Conservation (phyloP, 2,329 filamentous ascomycete species). For the Gliomastix tumulicola region DNA sequence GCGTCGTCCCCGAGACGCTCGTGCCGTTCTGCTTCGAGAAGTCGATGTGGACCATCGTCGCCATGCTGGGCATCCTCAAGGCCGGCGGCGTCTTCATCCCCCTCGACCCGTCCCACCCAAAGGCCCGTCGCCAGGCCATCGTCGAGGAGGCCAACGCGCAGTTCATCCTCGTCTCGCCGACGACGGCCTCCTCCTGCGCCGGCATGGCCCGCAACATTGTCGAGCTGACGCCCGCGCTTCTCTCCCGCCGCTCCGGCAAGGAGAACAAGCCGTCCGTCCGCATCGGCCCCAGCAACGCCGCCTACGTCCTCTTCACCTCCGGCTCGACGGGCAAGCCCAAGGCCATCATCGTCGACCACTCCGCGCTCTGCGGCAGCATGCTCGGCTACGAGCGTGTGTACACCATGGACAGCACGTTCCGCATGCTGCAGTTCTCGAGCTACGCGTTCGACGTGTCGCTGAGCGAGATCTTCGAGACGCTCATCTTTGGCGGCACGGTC, state of each 20-base stretch:
- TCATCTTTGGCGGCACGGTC: slow-evolving; percentile 11
- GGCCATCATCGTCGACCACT: slow-evolving; percentile 5
- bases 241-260: background rate
- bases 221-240: background rate
- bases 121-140: background rate
- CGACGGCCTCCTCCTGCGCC: background rate
- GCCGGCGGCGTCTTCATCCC: slow-evolving; percentile 8
- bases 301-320: slow-evolving; percentile 9
- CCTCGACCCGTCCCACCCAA: slow-evolving; percentile 6
- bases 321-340: slow-evolving; percentile 9
- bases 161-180: slow-evolving; percentile 6
- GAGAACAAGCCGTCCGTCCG: background rate
- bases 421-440: slow-evolving; percentile 44
- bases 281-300: slow-evolving; percentile 2
- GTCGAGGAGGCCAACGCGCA: slow-evolving; percentile 2
- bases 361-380: slow-evolving; percentile 8
- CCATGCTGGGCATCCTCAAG: slow-evolving; percentile 7
- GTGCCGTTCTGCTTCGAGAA: slow-evolving; percentile 2
- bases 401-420: slow-evolving; percentile 19
- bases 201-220: background rate
- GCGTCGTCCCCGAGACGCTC: slow-evolving; percentile 12
- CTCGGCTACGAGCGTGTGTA: background rate
- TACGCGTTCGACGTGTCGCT: slow-evolving; percentile 44
- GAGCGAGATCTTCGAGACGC: slow-evolving; percentile 11
- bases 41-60: background rate